Evolutionary conservation across 2,329 filamentous ascomycete genomes (phyloP).

Genomic region (Colletotrichum incanum): DNA sequence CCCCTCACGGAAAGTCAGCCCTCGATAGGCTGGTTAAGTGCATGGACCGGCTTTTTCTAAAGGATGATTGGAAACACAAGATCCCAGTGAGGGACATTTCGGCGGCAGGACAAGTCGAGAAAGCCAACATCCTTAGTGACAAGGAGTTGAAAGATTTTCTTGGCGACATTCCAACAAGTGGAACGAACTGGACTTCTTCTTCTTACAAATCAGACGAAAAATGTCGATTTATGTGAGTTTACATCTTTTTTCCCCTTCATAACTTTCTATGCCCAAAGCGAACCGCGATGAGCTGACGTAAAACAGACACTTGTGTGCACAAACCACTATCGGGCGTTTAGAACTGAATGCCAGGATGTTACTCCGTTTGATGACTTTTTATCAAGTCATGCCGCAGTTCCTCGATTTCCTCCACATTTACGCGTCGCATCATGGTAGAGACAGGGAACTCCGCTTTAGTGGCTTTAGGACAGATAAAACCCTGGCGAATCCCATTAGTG

Average conservation of each 20-base stretch:
- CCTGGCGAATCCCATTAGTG: conserved; percentile 43
- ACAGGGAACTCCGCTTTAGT: conserved; percentile 53
- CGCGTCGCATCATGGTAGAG: conserved; percentile 48
- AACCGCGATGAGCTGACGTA: not conserved
- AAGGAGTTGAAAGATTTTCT: not conserved
- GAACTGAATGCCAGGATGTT: conserved; percentile 34
- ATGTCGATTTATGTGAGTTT: conserved; percentile 21
- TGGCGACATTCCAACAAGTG: not conserved
- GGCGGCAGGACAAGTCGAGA: not conserved
- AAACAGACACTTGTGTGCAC: not conserved
- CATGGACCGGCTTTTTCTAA: not conserved
- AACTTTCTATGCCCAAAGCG: not conserved
- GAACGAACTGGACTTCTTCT: not conserved
- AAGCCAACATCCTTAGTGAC: not conserved
- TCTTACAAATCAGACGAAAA: not conserved
- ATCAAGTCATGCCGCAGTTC: conserved; percentile 59
- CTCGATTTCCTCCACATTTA: conserved; percentile 58
- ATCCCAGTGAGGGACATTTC: conserved; percentile 9
- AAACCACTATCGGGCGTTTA: not conserved
- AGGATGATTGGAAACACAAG: not conserved
- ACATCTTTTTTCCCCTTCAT: not conserved
- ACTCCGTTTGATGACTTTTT: conserved; percentile 46
- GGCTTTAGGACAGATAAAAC: conserved; percentile 54
- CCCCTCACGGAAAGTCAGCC: not conserved
- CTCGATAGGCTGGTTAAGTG: not conserved